Percentiles rank a stretch among this genome's conserved stretches.
Evolutionary conservation across 192 early-diverging fungal species (phyloP).

Genomic region (Mortierella alpina): DNA sequence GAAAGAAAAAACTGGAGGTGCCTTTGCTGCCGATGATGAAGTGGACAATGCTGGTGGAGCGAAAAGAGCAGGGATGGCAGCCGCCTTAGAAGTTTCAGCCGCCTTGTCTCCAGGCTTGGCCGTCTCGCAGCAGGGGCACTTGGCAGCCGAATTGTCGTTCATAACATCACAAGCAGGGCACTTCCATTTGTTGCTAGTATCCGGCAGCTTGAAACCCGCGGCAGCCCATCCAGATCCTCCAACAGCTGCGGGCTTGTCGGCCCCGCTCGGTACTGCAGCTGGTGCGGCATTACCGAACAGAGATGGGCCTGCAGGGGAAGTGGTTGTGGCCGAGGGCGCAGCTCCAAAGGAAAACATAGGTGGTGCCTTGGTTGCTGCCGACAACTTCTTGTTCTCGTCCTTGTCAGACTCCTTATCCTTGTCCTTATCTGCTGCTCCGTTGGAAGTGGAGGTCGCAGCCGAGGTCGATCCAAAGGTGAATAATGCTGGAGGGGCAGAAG

Average conservation of each 20-base stretch:
- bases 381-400: background rate
- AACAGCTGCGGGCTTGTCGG: background rate
- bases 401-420: background rate
- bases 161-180: constrained; percentile 32
- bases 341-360: too few species aligned
- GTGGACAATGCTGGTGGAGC: background rate
- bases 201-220: constrained; percentile 7
- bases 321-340: too few species aligned
- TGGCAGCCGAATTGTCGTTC: constrained; percentile 15
- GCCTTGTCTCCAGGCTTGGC: constrained; percentile 25
- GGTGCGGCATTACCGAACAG: background rate
- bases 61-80: constrained; percentile 13
- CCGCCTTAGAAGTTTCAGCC: background rate
- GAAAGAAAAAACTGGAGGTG: background rate
- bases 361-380: too few species aligned
- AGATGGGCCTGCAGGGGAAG: background rate
- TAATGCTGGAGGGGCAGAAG: background rate
- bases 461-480: background rate
- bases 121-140: constrained; percentile 38
- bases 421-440: constrained; percentile 5
- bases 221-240: constrained; percentile 1
- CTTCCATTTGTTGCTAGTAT: constrained; percentile 36
- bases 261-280: background rate
- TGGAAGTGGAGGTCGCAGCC: background rate
- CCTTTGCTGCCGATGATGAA: background rate